A percentile compares a stretch with the other conserved stretches of the same genome.
phyloP scores from a whole-genome alignment of 495 filamentous ascomycete species.

The Penicillium tannophilum region DNA sequence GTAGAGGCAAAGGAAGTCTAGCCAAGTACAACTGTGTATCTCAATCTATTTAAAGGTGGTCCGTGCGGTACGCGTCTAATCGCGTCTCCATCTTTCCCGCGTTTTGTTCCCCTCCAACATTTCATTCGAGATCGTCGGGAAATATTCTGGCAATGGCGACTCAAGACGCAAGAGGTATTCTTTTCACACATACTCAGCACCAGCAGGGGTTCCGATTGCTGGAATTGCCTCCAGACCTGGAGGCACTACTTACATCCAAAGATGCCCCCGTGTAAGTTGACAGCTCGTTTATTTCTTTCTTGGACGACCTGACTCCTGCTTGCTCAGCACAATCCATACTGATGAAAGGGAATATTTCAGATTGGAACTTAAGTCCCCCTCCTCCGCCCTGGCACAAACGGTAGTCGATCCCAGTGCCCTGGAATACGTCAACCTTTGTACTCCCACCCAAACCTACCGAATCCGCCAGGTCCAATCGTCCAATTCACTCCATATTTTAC shows the following conservation, averaged over 20 bases:
- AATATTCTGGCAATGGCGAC: constrained; percentile 53
- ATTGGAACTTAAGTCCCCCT: constrained; percentile 64
- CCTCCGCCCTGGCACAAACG: constrained; percentile 26
- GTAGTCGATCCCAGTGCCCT: constrained; percentile 37
- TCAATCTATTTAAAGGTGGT: constrained; percentile 24
- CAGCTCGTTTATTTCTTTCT: background rate
- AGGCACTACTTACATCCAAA: constrained; percentile 63
- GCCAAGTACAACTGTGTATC: background rate
- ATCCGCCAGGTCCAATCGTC: constrained; percentile 90
- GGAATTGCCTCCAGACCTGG: constrained; percentile 77
- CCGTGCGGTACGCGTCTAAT: constrained; percentile 22
- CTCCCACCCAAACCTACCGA: constrained; percentile 67
- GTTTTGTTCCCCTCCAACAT: constrained; percentile 8
- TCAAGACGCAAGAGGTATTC: constrained; percentile 59
- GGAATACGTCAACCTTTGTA: constrained; percentile 74
- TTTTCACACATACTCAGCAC: constrained; percentile 62
- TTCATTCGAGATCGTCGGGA: constrained; percentile 3
- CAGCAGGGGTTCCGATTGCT: constrained; percentile 70
- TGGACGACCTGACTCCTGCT: background rate
- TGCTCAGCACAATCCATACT: background rate
- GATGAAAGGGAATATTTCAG: constrained; percentile 38
- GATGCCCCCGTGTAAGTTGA: constrained; percentile 60
- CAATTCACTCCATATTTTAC: constrained; percentile 76
- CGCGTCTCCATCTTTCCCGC: constrained; percentile 17
- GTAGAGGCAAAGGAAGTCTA: too few relatives aligned